A percentile compares a stretch with the other conserved stretches of the same genome.
Conservation (phyloP, 2,329 filamentous ascomycete genomes). For the Apiospora rasikravindrae region DNA sequence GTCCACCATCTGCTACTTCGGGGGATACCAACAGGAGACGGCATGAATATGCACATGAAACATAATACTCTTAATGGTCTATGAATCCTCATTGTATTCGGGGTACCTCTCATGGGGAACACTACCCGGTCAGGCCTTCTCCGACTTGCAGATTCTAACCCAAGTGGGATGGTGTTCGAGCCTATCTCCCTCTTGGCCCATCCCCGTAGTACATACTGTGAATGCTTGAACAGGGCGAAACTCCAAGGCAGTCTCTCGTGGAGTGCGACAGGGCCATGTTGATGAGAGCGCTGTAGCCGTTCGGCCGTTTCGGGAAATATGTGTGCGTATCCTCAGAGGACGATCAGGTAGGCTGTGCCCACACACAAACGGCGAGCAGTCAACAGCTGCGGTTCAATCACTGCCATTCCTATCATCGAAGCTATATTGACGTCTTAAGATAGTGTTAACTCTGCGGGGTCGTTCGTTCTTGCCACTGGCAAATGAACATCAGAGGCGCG, state of each 20-base stretch:
- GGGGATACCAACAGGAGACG: neutral
- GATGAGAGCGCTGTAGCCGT: neutral
- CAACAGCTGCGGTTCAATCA: neutral
- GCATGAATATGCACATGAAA: neutral
- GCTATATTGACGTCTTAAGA: neutral
- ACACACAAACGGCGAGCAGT: neutral
- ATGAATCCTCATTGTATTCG: too few species aligned
- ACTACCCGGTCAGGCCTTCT: neutral
- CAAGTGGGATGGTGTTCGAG: neutral
- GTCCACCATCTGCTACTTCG: neutral
- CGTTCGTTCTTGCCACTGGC: neutral
- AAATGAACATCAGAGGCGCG: neutral
- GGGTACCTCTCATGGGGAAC: neutral
- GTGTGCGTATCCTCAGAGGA: neutral
- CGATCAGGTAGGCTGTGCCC: slow-evolving; percentile 2
- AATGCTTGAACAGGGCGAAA: neutral
- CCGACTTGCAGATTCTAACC: neutral
- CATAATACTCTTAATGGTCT: neutral
- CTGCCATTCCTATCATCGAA: neutral
- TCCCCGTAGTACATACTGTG: neutral
- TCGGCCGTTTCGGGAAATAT: neutral
- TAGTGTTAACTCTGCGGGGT: neutral
- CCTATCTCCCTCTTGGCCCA: neutral
- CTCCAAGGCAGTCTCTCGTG: neutral
- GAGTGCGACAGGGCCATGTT: neutral